Evolutionary conservation across 352 stramenopile species (phyloP).

Genomic region (Phytophthora quininea): DNA sequence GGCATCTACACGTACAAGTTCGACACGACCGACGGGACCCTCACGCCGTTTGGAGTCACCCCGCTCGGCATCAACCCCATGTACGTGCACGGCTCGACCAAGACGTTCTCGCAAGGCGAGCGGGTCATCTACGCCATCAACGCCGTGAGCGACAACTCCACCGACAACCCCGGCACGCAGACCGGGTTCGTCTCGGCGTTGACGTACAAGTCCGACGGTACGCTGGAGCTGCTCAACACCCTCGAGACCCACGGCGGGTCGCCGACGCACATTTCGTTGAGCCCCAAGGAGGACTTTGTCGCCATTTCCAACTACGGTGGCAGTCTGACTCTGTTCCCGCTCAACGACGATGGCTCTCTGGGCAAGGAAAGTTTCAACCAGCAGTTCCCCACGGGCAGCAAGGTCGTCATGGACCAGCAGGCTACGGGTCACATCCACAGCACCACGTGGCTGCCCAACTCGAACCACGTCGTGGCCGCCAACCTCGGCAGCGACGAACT

Average conservation of each 20-base stretch:
- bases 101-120: slow-evolving; percentile 31
- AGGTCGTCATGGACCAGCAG: slow-evolving; percentile 43
- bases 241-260: slow-evolving; percentile 52
- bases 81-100: slow-evolving; percentile 52
- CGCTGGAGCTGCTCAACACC: slow-evolving; percentile 56
- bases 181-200: slow-evolving; percentile 66
- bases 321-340: slow-evolving; percentile 60
- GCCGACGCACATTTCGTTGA: slow-evolving; percentile 58
- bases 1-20: slow-evolving; percentile 69
- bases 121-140: slow-evolving; percentile 64
- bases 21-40: slow-evolving; percentile 43
- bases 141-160: slow-evolving; percentile 46
- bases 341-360: slow-evolving; percentile 55
- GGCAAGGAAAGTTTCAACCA: slow-evolving; percentile 38
- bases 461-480: slow-evolving; percentile 46
- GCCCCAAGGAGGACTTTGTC: slow-evolving; percentile 54
- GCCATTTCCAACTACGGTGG: slow-evolving; percentile 72
- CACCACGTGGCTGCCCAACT: slow-evolving; percentile 60
- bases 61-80: slow-evolving; percentile 77
- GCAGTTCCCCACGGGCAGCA: slow-evolving; percentile 45
- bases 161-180: slow-evolving; percentile 21
- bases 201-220: slow-evolving; percentile 35
- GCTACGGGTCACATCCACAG: slow-evolving; percentile 67
- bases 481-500: slow-evolving; percentile 72
- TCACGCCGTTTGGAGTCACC: slow-evolving; percentile 45